Evolutionary conservation across 116 monocot genomes (phyloP).

Genomic region (Papilionanthe hybrid): DNA sequence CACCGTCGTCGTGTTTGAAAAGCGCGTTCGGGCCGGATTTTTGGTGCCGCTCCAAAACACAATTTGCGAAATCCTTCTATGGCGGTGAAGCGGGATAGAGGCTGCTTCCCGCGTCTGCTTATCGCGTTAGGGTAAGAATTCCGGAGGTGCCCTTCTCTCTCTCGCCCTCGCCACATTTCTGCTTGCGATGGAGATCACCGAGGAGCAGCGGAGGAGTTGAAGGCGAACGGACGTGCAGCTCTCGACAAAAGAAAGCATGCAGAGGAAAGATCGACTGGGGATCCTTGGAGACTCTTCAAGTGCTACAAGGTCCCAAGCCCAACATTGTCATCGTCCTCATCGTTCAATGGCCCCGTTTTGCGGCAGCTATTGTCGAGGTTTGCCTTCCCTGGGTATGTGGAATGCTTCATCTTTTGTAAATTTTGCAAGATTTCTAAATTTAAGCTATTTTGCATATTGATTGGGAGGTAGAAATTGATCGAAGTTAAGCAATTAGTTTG

Average conservation of each 20-base stretch:
- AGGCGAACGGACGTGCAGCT: slow-evolving; percentile 90
- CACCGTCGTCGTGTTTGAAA: too few relatives aligned
- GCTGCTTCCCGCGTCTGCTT: too few relatives aligned
- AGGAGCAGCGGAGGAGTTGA: slow-evolving; percentile 75
- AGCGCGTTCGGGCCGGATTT: too few relatives aligned
- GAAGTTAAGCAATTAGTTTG: too few relatives aligned
- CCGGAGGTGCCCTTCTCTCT: too few relatives aligned
- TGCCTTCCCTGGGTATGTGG: slow-evolving; percentile 46
- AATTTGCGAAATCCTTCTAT: too few relatives aligned
- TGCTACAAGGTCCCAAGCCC: slow-evolving; percentile 43
- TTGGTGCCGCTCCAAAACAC: too few relatives aligned
- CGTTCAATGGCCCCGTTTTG: slow-evolving; percentile 24
- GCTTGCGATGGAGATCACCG: too few relatives aligned
- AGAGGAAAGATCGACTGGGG: slow-evolving; percentile 12
- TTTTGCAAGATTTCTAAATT: not conserved
- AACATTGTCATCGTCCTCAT: slow-evolving; percentile 4
- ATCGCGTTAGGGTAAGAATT: too few relatives aligned
- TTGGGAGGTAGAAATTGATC: not conserved
- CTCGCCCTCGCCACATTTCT: too few relatives aligned
- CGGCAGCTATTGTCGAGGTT: slow-evolving; percentile 43
- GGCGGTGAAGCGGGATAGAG: too few relatives aligned
- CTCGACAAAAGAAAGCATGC: slow-evolving; percentile 76
- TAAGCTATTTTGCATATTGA: not conserved
- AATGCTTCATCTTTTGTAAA: slow-evolving; percentile 27
- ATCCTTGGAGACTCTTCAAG: slow-evolving; percentile 55